Evolutionary conservation across 202 grass and related monocot genomes (phyloP).

Genomic region (Dendrocalamus latiflorus): DNA sequence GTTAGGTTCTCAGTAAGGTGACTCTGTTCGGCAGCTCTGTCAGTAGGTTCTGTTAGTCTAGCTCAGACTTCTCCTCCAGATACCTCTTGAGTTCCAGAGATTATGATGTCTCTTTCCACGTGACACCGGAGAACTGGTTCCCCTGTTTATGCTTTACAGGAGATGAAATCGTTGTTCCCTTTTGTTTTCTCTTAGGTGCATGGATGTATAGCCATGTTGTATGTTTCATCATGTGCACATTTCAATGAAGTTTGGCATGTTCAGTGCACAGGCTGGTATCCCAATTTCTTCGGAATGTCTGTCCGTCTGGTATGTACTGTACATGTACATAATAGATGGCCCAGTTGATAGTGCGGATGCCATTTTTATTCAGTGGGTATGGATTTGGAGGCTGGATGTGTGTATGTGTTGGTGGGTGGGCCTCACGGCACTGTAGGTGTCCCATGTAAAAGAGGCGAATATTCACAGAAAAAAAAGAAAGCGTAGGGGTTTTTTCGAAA

Average conservation of each 20-base stretch:
- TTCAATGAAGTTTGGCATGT: background rate
- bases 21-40: too few relatives aligned
- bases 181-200: background rate
- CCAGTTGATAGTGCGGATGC: background rate
- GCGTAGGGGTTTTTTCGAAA: too few relatives aligned
- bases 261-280: background rate
- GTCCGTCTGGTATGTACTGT: background rate
- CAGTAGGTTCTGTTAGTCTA: too few relatives aligned
- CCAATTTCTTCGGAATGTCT: background rate
- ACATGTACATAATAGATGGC: background rate
- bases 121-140: background rate
- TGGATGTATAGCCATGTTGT: background rate
- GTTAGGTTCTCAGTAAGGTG: too few relatives aligned
- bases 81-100: too few relatives aligned
- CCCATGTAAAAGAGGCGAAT: too few relatives aligned
- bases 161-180: background rate
- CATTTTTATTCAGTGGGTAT: background rate
- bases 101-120: too few relatives aligned
- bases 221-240: background rate
- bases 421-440: background rate
- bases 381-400: background rate
- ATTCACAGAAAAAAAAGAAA: too few relatives aligned
- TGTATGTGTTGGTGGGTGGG: background rate
- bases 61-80: too few relatives aligned
- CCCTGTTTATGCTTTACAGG: background rate